Evolutionary conservation across 2,329 filamentous ascomycete species (phyloP), one percentile per base, ranked within the genome.

Genomic region (Lomentospora prolificans): DNA sequence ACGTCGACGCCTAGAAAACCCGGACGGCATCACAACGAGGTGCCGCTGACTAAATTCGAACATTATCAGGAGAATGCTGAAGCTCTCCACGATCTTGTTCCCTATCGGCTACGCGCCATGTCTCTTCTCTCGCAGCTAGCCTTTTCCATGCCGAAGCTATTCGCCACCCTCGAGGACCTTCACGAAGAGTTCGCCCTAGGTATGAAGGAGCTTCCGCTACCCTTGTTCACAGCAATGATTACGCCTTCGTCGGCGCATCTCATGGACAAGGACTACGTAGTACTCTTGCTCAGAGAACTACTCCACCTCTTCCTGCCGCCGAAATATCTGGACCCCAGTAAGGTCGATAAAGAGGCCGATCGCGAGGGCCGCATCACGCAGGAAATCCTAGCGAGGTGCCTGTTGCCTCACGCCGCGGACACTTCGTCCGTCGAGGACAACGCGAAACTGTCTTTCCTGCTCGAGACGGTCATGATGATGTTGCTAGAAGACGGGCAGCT

Each of bases 361-460:
- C 65, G 67, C 3, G 56, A 62, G 1, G 71, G 72, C 6, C 65
- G 65, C 17, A 64, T 82, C 46, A 76, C 75, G 4, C 64, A 69
- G 22, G 62, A 61, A 5, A 76, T 82, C 59, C 65, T 82, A 44
- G 71, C 77, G 63, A 66, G 73, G 46, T 84, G 83, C 63, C 91
- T 83, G 65, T 75, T 90, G 2, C 81, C 81, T 0, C 83, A 78
- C 60, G 74, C 85, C 0, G 86, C 88, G 1, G 84, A 80, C 57
- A 81, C 77, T 0, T 72, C 78, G 12, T 76, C 74, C 5, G 67
- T 78, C 0, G 77, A 81, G 19, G 86, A 90, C 59, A 91, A 94
- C 61, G 84, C 85, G 27, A 87, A 87, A 65, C 75, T 91, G 36
- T 84, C 85, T 2, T 69, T 91, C 8, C 67, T 87, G 28, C 70